A percentile compares a stretch with the other conserved stretches of the same genome.
Conservation (phyloP, 1,284 basidiomycete species). For the Leccinum subfulvum region DNA sequence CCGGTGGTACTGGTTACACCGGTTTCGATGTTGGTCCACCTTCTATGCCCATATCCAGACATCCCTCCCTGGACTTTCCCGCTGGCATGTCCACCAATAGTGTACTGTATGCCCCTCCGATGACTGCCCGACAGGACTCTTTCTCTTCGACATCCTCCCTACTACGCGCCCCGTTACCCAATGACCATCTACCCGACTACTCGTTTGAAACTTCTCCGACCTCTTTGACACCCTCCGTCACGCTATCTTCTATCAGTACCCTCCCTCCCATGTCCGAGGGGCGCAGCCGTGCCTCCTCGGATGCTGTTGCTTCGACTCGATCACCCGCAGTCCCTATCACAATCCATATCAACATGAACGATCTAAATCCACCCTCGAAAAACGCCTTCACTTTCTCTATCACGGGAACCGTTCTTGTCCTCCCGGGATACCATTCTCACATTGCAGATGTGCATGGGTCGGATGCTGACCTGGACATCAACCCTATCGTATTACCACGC, state of each 20-base stretch:
- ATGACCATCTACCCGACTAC: slow-evolving; percentile 59
- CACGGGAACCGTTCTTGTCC: slow-evolving; percentile 61
- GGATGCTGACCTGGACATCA: slow-evolving; percentile 40
- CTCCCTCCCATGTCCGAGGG: slow-evolving; percentile 42
- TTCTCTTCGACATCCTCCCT: slow-evolving; percentile 57
- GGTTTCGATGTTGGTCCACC: slow-evolving; percentile 57
- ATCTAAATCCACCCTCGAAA: slow-evolving; percentile 62
- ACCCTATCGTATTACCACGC: slow-evolving; percentile 58
- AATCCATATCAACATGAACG: slow-evolving; percentile 75
- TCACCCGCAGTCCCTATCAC: slow-evolving; percentile 40
- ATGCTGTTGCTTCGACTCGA: slow-evolving; percentile 19
- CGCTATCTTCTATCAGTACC: slow-evolving; percentile 57
- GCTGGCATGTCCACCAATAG: slow-evolving; percentile 21
- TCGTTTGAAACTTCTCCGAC: slow-evolving; percentile 67
- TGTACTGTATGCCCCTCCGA: slow-evolving; percentile 26
- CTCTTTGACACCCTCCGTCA: slow-evolving; percentile 47
- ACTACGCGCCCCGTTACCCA: slow-evolving; percentile 68
- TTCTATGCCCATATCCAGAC: slow-evolving; percentile 37
- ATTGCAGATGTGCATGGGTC: slow-evolving; percentile 20
- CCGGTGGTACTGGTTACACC: slow-evolving; percentile 63
- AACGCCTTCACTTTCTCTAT: slow-evolving; percentile 65
- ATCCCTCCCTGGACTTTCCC: slow-evolving; percentile 51
- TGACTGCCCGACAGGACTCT: slow-evolving; percentile 40
- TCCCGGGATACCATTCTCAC: slow-evolving; percentile 39
- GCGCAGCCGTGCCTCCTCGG: slow-evolving; percentile 31